These are phyloP conservation scores for Aspergillus sclerotiicarbonarius DNA, from an alignment of 495 filamentous ascomycete genomes.

Conservation along the genomic window DNA sequence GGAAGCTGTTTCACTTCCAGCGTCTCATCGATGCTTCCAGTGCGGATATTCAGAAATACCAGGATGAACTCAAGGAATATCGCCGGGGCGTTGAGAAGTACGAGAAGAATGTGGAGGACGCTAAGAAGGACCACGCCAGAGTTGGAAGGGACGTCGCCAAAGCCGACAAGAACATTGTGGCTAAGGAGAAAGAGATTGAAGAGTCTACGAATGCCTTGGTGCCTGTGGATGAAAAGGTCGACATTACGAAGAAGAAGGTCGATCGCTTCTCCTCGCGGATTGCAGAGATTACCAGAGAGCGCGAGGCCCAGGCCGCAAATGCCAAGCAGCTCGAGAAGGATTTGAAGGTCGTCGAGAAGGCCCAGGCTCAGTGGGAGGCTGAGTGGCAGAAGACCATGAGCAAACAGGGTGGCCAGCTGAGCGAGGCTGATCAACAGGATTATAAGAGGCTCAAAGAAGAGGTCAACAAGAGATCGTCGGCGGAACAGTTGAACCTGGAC, in stretches of 20 bases:
- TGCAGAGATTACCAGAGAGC: slow-evolving; percentile 69
- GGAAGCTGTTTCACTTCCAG: slow-evolving; percentile 97
- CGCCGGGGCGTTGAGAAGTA: slow-evolving; percentile 83
- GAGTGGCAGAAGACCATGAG: slow-evolving; percentile 80
- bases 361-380: slow-evolving; percentile 82
- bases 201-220: slow-evolving; percentile 80
- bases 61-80: slow-evolving; percentile 94
- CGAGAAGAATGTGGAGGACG: slow-evolving; percentile 76
- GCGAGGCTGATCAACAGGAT: slow-evolving; percentile 81
- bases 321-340: slow-evolving; percentile 75
- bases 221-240: slow-evolving; percentile 88
- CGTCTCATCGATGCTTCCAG: slow-evolving; percentile 87
- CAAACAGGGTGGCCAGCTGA: slow-evolving; percentile 82
- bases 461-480: slow-evolving; percentile 78
- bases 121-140: slow-evolving; percentile 80
- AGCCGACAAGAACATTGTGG: slow-evolving; percentile 76
- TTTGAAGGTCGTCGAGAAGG: slow-evolving; percentile 80
- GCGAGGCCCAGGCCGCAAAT: slow-evolving; percentile 61
- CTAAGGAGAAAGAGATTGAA: slow-evolving; percentile 85
- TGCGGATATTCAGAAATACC: slow-evolving; percentile 87
- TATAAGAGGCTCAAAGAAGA: slow-evolving; percentile 84
- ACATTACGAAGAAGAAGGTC: slow-evolving; percentile 70
- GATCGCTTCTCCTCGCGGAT: slow-evolving; percentile 64
- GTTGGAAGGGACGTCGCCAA: slow-evolving; percentile 77
- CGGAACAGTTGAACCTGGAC: slow-evolving; percentile 79